Evolutionary conservation across 164 flowering plant species (phyloP), one percentile per base, ranked within the genome.

Genomic region (Echeveria elegans): DNA sequence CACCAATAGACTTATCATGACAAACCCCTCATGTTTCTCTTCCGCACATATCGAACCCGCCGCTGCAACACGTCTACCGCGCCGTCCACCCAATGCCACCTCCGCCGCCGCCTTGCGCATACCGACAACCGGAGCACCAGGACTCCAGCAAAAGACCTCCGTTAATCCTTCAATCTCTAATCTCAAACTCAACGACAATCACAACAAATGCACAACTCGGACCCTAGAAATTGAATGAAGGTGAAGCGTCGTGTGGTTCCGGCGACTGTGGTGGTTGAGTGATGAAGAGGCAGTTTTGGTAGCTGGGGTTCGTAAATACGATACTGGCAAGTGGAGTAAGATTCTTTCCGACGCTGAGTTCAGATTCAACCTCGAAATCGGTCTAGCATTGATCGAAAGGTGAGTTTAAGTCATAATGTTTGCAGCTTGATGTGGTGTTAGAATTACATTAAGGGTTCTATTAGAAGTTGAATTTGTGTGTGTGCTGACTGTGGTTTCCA

Each of bases 371-470:
- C n/a, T n/a, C n/a, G 59, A 18, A 29, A 37, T 23, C 82, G 80
- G 48, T 76, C 79, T 68, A 79, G 76, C 66, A 79, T 79, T 59
- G 78, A 79, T 34, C 78, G 76, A 79, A n/a, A 79, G 78, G 82
- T 79, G 28, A 15, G 18, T 10, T 34, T 53, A 14, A 15, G 24
- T 64, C 16, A n/a, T 26, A 30, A 28, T 15, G 6, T 28, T 15
- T 31, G 9, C 40, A 61, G 18, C 21, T 29, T 36, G 19, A 12
- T 28, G 31, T 30, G 30, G 0, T 30, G 64, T 30, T n/a, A 8
- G 47, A 15, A 41, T 10, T 41, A 8, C 14, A 3, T 8, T 10
- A 2, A 41, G 12, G 47, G 47, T 2, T 8, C 3, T 2, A 15
- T 8, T 41, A 15, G 12, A n/a, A n/a, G n/a, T 10, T 45, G 50